Conservation (phyloP, 768 basidiomycete genomes). For the Mycena polygramma region DNA sequence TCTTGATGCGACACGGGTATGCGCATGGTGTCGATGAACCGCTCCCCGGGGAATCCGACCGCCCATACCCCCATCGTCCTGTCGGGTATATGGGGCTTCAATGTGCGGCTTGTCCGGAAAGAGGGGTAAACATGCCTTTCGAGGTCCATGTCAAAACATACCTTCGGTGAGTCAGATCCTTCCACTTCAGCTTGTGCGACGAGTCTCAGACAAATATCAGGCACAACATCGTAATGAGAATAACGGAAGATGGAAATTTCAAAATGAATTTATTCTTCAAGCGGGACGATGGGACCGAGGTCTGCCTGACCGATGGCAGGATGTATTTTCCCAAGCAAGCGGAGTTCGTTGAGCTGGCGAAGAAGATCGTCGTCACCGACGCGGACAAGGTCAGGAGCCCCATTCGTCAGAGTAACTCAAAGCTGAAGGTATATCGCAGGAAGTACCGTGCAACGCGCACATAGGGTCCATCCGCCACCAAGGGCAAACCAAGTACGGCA, state of each 20-base stretch:
- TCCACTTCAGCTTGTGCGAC: background rate
- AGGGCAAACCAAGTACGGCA: constrained; percentile 16
- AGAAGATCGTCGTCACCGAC: constrained; percentile 1
- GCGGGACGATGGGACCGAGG: constrained; percentile 27
- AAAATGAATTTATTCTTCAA: constrained; percentile 25
- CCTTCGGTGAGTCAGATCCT: constrained; percentile 20
- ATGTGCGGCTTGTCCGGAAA: constrained; percentile 27
- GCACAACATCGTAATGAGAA: background rate
- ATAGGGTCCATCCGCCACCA: constrained; percentile 25
- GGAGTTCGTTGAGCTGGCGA: constrained; percentile 1
- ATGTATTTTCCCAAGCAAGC: constrained; percentile 28
- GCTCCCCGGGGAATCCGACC: constrained; percentile 21
- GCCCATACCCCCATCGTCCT: constrained; percentile 23
- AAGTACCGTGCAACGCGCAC: background rate
- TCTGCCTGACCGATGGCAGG: constrained; percentile 20
- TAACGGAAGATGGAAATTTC: constrained; percentile 25
- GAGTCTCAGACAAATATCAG: constrained; percentile 2
- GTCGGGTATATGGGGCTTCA: constrained; percentile 3
- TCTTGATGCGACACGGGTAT: constrained; percentile 10
- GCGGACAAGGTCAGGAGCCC: constrained; percentile 19
- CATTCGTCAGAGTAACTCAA: background rate
- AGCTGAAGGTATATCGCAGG: constrained; percentile 8
- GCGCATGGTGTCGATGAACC: constrained; percentile 20
- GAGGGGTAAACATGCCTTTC: constrained; percentile 23
- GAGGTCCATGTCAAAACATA: constrained; percentile 8